Evolutionary conservation across 495 filamentous ascomycete genomes (phyloP).

Genomic region (Halenospora varia): DNA sequence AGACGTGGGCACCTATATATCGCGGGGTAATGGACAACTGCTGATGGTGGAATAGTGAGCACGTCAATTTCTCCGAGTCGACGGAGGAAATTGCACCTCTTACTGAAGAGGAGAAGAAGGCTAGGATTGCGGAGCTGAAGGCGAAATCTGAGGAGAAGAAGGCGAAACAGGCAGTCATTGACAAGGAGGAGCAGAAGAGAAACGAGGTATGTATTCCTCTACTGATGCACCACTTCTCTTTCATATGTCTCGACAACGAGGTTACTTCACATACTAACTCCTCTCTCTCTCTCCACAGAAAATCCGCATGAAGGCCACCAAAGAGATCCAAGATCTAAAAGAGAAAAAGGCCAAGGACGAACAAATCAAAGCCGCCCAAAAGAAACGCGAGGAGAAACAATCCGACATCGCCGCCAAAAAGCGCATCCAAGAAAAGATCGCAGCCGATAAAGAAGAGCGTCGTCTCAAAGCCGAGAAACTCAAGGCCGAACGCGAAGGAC

Average conservation of each 20-base stretch:
- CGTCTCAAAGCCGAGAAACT: slow-evolving; percentile 76
- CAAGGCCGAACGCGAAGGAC: slow-evolving; percentile 78
- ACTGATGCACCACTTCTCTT: slow-evolving; percentile 16
- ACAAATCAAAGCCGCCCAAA: slow-evolving; percentile 80
- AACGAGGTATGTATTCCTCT: slow-evolving; percentile 73
- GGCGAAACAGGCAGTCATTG: slow-evolving; percentile 61
- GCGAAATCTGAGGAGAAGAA: slow-evolving; percentile 70
- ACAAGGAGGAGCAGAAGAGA: slow-evolving; percentile 79
- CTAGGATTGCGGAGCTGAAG: slow-evolving; percentile 68
- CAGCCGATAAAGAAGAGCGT: slow-evolving; percentile 83
- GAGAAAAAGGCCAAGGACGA: slow-evolving; percentile 84
- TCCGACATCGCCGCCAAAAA: slow-evolving; percentile 85
- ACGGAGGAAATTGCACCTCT: slow-evolving; percentile 86
- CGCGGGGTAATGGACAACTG: background rate
- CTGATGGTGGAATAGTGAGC: slow-evolving; percentile 47
- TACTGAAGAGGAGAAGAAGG: slow-evolving; percentile 87
- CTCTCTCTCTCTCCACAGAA: slow-evolving; percentile 45
- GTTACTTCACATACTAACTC: background rate
- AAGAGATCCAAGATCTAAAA: slow-evolving; percentile 73
- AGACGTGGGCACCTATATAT: slow-evolving; percentile 51
- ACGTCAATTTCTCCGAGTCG: slow-evolving; percentile 90
- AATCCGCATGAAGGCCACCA: slow-evolving; percentile 80
- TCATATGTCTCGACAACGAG: no score
- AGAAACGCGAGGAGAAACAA: slow-evolving; percentile 80
- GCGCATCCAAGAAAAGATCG: slow-evolving; percentile 85